Conservation (phyloP, 768 basidiomycete genomes). For the Suillus plorans region DNA sequence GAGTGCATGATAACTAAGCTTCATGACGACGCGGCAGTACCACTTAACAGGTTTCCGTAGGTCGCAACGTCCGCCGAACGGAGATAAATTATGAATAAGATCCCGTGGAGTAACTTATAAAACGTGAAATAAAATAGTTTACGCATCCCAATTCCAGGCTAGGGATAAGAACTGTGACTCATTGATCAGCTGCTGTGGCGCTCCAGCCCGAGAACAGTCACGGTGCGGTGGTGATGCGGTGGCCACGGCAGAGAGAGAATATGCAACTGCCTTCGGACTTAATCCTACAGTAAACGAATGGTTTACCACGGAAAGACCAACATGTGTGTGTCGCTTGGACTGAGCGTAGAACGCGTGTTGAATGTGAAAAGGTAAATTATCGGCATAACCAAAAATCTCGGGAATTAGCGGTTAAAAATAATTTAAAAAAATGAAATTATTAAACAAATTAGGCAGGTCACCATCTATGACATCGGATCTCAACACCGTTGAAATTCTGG, state of each 20-base stretch:
- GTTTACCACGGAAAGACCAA: background rate
- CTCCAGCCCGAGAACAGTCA: background rate
- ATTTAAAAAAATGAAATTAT: background rate
- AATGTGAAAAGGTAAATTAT: background rate
- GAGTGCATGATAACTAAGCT: background rate
- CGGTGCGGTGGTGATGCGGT: background rate
- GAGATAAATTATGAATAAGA: background rate
- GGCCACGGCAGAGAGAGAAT: background rate
- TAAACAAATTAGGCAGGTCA: background rate
- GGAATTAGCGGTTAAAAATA: background rate
- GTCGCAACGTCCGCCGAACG: background rate
- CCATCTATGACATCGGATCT: conserved; percentile 3
- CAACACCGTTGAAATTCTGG: background rate
- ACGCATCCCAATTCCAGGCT: too few species aligned
- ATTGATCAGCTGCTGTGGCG: conserved; percentile 3
- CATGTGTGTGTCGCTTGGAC: background rate
- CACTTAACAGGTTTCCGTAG: background rate
- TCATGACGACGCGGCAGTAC: background rate
- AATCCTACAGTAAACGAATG: too few species aligned
- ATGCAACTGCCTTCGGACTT: background rate
- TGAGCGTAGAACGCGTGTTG: too few species aligned
- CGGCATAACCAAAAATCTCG: background rate
- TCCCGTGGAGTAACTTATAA: background rate
- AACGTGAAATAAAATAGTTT: background rate
- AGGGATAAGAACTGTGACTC: background rate